phyloP scores from a whole-genome alignment of 352 stramenopile species.

The Ochromonadaceae sp. region DNA sequence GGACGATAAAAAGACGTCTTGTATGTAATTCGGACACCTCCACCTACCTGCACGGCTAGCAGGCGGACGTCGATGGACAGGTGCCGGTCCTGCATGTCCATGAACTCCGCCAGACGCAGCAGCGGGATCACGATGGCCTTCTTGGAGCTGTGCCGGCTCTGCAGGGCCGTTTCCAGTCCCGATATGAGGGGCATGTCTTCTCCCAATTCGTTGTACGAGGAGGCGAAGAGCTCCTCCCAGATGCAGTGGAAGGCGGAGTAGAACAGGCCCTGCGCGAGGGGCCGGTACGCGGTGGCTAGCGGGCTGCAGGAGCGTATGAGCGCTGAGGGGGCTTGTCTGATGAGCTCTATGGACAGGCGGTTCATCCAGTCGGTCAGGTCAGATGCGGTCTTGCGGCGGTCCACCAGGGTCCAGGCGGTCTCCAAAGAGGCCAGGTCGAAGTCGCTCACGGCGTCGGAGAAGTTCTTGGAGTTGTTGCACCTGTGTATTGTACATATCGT shows the following conservation, averaged over 20 bases:
- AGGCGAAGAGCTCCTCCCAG: conserved; percentile 94
- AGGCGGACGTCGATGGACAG: conserved; percentile 10
- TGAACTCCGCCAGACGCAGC: conserved; percentile 1
- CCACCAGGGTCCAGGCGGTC: conserved; percentile 22
- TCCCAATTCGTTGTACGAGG: too few relatives aligned
- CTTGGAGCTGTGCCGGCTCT: neutral
- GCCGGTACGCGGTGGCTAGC: conserved; percentile 86
- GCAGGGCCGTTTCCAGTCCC: neutral
- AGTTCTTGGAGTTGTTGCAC: too few relatives aligned
- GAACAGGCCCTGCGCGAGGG: conserved; percentile 87
- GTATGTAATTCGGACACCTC: too few relatives aligned
- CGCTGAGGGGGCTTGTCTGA: conserved; percentile 84
- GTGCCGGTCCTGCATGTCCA: conserved; percentile 16
- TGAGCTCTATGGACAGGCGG: conserved; percentile 80
- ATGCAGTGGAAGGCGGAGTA: conserved; percentile 96
- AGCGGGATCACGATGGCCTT: neutral
- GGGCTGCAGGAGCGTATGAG: conserved; percentile 76
- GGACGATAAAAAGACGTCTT: too few relatives aligned
- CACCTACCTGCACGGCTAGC: neutral
- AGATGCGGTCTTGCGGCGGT: neutral
- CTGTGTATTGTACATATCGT: too few relatives aligned
- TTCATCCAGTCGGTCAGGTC: conserved; percentile 84
- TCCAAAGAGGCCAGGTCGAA: conserved; percentile 14
- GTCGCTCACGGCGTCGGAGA: neutral
- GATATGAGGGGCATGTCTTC: conserved; percentile 1